Evolutionary conservation across 495 filamentous ascomycete species (phyloP).

Genomic region (Talaromyces adpressus): DNA sequence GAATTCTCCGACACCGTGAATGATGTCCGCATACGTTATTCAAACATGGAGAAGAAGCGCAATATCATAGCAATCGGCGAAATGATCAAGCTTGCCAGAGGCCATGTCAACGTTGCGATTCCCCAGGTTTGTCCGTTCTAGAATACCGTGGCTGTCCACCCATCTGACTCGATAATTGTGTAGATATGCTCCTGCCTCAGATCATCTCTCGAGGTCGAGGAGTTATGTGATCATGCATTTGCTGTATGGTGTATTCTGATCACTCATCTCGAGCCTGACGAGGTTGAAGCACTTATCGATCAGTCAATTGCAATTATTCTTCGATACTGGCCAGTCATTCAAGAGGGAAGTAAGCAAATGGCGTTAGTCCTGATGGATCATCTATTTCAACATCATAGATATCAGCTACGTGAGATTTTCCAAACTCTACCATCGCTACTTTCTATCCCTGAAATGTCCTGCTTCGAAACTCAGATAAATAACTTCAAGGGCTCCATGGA

Average conservation of each 20-base stretch:
- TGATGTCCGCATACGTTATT: slow-evolving; percentile 50
- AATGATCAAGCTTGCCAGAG: slow-evolving; percentile 69
- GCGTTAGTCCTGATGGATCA: slow-evolving; percentile 54
- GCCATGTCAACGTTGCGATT: slow-evolving; percentile 65
- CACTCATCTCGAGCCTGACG: slow-evolving; percentile 62
- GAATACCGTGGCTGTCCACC: too few relatives aligned
- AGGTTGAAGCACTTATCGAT: slow-evolving; percentile 71
- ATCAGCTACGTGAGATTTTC: slow-evolving; percentile 55
- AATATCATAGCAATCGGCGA: slow-evolving; percentile 78
- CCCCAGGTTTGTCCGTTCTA: slow-evolving; percentile 58
- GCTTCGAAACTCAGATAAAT: slow-evolving; percentile 55
- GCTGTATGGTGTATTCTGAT: slow-evolving; percentile 78
- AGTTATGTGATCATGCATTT: slow-evolving; percentile 71
- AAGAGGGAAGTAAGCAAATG: slow-evolving; percentile 46
- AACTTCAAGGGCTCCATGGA: slow-evolving; percentile 54
- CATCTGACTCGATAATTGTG: neutral
- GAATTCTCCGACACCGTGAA: slow-evolving; percentile 77
- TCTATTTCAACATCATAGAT: slow-evolving; percentile 54
- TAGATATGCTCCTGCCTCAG: slow-evolving; percentile 84
- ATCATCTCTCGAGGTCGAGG: slow-evolving; percentile 65
- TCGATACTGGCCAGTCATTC: slow-evolving; percentile 68
- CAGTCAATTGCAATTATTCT: slow-evolving; percentile 83
- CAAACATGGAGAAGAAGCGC: slow-evolving; percentile 61
- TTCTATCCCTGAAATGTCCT: slow-evolving; percentile 60
- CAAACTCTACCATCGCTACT: slow-evolving; percentile 71